Evolutionary conservation across 495 filamentous ascomycete species (phyloP).

Genomic region (Daldinia concentrica): DNA sequence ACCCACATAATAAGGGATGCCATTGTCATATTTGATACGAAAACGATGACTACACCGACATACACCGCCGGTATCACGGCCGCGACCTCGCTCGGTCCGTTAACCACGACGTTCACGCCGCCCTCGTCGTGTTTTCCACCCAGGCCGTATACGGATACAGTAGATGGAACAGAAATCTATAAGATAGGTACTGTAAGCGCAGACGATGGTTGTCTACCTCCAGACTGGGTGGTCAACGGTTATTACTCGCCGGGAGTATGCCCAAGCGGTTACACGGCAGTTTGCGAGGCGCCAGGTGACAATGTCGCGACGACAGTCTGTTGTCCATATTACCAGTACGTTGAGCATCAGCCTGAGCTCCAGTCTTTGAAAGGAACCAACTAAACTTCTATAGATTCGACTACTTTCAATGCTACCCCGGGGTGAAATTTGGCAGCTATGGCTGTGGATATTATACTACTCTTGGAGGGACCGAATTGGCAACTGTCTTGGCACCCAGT

Average conservation of each 20-base stretch:
- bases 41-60: not conserved
- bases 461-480: not conserved
- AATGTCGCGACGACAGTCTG: not conserved
- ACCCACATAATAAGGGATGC: not conserved
- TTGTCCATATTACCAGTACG: conserved; percentile 14
- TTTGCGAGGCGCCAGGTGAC: not conserved
- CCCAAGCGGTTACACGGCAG: conserved; percentile 11
- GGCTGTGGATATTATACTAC: not conserved
- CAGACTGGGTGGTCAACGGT: conserved; percentile 20
- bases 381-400: not conserved
- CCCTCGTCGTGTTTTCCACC: conserved; percentile 49
- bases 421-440: not conserved
- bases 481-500: conserved; percentile 3
- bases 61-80: not conserved
- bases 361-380: not conserved
- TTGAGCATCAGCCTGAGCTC: not conserved
- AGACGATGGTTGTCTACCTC: conserved; percentile 10
- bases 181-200: conserved; percentile 38
- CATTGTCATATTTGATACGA: not conserved
- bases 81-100: conserved; percentile 5
- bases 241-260: conserved; percentile 28
- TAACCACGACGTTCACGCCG: conserved; percentile 21
- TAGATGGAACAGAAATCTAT: not conserved
- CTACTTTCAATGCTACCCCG: not conserved
- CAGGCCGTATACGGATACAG: conserved; percentile 43